These are phyloP conservation scores for Phaeophleospora eucalypticola DNA, from an alignment of 2,329 filamentous ascomycete genomes.

Conservation along the genomic window DNA sequence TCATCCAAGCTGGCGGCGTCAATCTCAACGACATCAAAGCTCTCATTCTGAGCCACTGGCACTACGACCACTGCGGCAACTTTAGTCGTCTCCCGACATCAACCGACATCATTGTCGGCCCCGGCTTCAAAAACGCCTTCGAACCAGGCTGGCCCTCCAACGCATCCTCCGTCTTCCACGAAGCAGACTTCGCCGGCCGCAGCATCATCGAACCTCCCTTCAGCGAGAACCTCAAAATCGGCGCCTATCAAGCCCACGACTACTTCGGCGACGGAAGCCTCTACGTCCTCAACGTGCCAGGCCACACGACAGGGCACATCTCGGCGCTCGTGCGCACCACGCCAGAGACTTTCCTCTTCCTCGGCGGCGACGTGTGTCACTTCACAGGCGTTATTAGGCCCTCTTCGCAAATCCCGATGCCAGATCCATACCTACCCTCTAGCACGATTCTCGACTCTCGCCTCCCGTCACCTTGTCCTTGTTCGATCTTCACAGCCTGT, in stretches of 20 bases:
- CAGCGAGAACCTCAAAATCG: constrained; percentile 32
- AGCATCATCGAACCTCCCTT: constrained; percentile 20
- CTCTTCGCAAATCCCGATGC: constrained; percentile 16
- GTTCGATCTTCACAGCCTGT: constrained; percentile 19
- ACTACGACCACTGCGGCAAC: constrained; percentile 50
- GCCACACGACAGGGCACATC: constrained; percentile 23
- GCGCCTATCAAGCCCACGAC: constrained; percentile 40
- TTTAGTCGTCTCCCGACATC: constrained; percentile 43
- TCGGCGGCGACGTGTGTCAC: constrained; percentile 26
- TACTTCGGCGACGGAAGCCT: constrained; percentile 42
- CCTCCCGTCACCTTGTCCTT: constrained; percentile 17
- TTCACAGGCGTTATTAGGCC: constrained; percentile 22
- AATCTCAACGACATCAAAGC: constrained; percentile 34
- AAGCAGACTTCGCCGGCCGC: constrained; percentile 41
- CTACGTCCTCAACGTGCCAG: constrained; percentile 38
- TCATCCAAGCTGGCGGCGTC: constrained; percentile 35
- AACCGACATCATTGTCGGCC: constrained; percentile 50
- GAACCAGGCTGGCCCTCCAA: constrained; percentile 46
- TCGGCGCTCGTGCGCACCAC: constrained; percentile 23
- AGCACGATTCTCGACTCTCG: constrained; percentile 17
- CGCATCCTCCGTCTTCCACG: constrained; percentile 82
- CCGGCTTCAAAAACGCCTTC: constrained; percentile 47
- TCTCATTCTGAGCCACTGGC: constrained; percentile 44
- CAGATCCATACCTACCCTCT: constrained; percentile 11
- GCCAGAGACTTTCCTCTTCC: constrained; percentile 20